Evolutionary conservation across 2,329 filamentous ascomycete genomes (phyloP), one percentile per base, ranked within the genome.

Genomic region (Ophiocordyceps australis): DNA sequence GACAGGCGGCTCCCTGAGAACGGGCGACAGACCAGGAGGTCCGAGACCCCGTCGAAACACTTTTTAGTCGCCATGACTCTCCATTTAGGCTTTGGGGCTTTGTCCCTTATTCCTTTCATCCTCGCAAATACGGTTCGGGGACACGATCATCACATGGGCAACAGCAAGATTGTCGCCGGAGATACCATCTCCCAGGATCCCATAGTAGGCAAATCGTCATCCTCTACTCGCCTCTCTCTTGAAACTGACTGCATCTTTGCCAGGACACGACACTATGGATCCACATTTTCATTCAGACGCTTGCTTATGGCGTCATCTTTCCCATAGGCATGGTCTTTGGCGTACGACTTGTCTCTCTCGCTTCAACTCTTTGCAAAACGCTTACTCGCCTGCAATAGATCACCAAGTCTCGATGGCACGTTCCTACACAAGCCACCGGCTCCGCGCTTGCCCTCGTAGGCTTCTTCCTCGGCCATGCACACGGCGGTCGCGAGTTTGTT

Each of bases 301-400:
- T 89, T 30, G 72, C 83, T 30, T 95, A 91, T 59, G 89, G 89
- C 33, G 62, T 98, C 38, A 68, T 95, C 31, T 95, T 93, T 43
- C 89, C 89, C 9, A 63, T 81, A 11, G 89, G 89, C 39, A 95
- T 98, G 86, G 83, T 95, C 22, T 59, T 94, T 12, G 86, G 86
- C 31, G 80, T 89, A 68, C 14, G 17, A n/a, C n/a, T n/a, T n/a
- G n/a, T n/a, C n/a, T n/a, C n/a, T n/a, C n/a, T n/a, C n/a, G n/a
- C n/a, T n/a, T n/a, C n/a, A n/a, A n/a, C n/a, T n/a, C n/a, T n/a
- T n/a, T n/a, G n/a, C n/a, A n/a, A n/a, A 10, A 10, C 17, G 17
- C 17, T 19, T 10, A 7, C 17, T 10, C 17, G 17, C 17, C 17
- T 19, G 22, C 15, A 27, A 26, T 46, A 91, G 76, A 85, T 98